Evolutionary conservation across 257 asterid species (phyloP), one percentile per base, ranked within the genome.

Genomic region (Jasminum sambac): DNA sequence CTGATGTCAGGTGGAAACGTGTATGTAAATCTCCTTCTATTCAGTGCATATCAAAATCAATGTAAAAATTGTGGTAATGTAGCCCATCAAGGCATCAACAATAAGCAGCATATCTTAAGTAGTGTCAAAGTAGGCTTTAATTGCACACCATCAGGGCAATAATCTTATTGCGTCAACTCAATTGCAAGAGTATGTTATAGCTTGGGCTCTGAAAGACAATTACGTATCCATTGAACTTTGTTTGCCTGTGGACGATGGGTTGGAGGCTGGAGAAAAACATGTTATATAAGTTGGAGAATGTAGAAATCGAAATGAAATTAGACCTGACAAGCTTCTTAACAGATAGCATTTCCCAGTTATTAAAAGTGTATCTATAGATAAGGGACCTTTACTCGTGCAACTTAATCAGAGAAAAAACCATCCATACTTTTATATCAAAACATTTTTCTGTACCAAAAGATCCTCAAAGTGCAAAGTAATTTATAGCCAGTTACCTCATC

Each of bases 401-500:
- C 7, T 7, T 11, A 55, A 55, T 21, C 14, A 46, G 19, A 13
- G 57, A 46, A 2, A 44, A 13, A 46, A 19, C 62, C 10, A 55
- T 19, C 0, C 8, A 55, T 21, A 11, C 62, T 23, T 55, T 55
- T 55, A 10, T 23, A 55, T 3, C 14, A 21, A 55, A 17, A 52
- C 61, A 10, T 11, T 55, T 50, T 23, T 19, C 11, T 14, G 21
- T 55, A 55, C 11, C 0, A 55, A 23, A 55, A 9, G 11, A 55
- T 10, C 11, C 62, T 55, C n/a, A 6, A 23, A 9, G 34, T 1
- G n/a, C 62, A 23, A 34, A 55, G 36, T 23, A 55, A 55, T 50
- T 48, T 50, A 55, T 19, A 55, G 62, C 11, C 62, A 19, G 16
- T 42, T 70, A 77, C 81, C 81, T 77, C 81, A 55, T 72, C 78